Percentiles rank a stretch among this genome's conserved stretches.
Conservation (phyloP, 768 basidiomycete species). For the Dioszegia crocea region DNA sequence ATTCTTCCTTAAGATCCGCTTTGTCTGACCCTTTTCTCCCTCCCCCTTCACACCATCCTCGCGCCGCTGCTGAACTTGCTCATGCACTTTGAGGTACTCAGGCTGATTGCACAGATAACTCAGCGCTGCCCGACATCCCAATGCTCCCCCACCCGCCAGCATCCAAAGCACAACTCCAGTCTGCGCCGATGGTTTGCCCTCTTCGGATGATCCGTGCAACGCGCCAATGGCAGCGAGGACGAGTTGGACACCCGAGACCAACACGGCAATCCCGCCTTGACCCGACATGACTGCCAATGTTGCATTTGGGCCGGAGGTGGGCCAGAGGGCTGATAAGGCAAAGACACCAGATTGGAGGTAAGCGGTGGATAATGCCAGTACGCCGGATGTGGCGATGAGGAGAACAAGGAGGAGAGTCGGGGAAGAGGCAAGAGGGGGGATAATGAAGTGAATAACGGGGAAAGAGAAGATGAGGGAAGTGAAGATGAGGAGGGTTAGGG, state of each 20-base stretch:
- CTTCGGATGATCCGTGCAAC: background rate
- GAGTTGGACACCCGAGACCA: conserved; percentile 72
- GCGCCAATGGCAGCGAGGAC: conserved; percentile 52
- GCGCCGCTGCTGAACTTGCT: background rate
- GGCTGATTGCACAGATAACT: conserved; percentile 21
- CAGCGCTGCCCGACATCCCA: conserved; percentile 25
- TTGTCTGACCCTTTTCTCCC: conserved; percentile 11
- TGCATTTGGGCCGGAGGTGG: conserved; percentile 52
- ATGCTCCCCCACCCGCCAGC: conserved; percentile 18
- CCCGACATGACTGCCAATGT: conserved; percentile 74
- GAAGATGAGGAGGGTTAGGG: conserved; percentile 54
- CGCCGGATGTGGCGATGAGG: conserved; percentile 60
- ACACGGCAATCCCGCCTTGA: conserved; percentile 78
- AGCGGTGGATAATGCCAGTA: conserved; percentile 62
- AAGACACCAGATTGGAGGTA: conserved; percentile 74
- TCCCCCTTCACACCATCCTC: background rate
- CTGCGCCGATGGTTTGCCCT: conserved; percentile 17
- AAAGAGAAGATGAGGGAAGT: conserved; percentile 56
- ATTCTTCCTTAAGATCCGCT: conserved; percentile 55
- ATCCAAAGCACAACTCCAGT: conserved; percentile 37
- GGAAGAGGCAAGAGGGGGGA: conserved; percentile 63
- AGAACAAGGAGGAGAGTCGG: conserved; percentile 63
- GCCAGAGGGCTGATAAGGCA: conserved; percentile 77
- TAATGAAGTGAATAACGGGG: conserved; percentile 56
- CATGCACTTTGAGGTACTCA: conserved; percentile 15